These are phyloP conservation scores for Fraxinus quadrangulata DNA, from an alignment of 257 asterid genomes.

Conservation along the genomic window DNA sequence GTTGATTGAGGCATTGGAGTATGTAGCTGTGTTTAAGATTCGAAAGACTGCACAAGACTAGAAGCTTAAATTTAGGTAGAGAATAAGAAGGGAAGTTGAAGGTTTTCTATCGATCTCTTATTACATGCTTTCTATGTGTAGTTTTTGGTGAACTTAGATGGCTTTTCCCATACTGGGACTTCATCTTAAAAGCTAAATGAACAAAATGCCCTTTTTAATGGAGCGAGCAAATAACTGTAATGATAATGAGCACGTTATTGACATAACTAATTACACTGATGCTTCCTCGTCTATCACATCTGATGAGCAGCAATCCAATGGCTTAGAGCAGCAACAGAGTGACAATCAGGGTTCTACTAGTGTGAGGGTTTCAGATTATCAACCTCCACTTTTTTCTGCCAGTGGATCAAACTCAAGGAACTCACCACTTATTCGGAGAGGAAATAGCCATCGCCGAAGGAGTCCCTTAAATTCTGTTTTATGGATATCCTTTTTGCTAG, in stretches of 20 bases:
- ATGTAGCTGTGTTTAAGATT: constrained; percentile 4
- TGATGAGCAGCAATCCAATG: constrained; percentile 49
- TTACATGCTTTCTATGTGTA: constrained; percentile 50
- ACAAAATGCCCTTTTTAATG: constrained; percentile 62
- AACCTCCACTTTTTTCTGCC: constrained; percentile 53
- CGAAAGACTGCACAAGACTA: constrained; percentile 13
- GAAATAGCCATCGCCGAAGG: constrained; percentile 68
- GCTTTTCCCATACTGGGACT: constrained; percentile 62
- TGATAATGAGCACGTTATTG: constrained; percentile 58
- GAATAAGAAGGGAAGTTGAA: constrained; percentile 15
- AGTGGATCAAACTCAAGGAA: constrained; percentile 60
- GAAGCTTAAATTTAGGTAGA: constrained; percentile 1
- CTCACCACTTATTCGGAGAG: constrained; percentile 63
- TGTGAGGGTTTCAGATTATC: constrained; percentile 49
- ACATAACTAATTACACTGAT: constrained; percentile 57
- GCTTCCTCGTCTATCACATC: constrained; percentile 59
- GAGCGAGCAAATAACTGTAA: constrained; percentile 50
- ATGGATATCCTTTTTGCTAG: constrained; percentile 62
- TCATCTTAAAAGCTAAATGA: constrained; percentile 52
- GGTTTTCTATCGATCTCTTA: constrained; percentile 26
- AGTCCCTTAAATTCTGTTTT: constrained; percentile 78
- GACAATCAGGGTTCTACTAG: constrained; percentile 68
- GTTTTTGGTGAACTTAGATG: constrained; percentile 49
- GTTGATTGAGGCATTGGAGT: constrained; percentile 23
- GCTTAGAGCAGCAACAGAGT: constrained; percentile 47